Evolutionary conservation across 331 rosid species (phyloP), one percentile per base, ranked within the genome.

Genomic region (Malus hybrid): DNA sequence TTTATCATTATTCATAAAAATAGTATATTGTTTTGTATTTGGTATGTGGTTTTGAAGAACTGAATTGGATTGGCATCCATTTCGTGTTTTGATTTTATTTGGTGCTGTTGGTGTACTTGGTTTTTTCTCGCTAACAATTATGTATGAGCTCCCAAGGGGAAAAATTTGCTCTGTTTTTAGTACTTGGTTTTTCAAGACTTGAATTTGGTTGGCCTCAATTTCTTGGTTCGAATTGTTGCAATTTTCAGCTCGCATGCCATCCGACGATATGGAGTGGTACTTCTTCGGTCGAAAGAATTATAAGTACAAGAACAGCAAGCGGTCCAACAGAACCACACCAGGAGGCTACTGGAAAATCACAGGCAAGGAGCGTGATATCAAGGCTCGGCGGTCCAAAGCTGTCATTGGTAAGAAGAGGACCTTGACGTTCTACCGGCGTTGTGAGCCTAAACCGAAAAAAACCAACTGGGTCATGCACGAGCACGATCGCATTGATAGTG

Each of bases 391-490:
- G 36, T 86, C 80, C 48, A 77, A 68, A 39, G 54, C 12, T 3
- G 81, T 83, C 46, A 86, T 83, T 83, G 96, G 88, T n/a, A 79
- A 71, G 6, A 89, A 85, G 84, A 92, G 82, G 81, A 87, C 85
- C 19, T 74, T 90, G 48, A 89, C 86, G 16, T 90, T 80, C 77
- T 33, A 88, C 19, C 0, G 1, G 11, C 86, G 88, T 6, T 76
- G 83, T 24, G 72, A 5, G 73, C 77, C 85, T n/a, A 19, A 52
- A 52, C 10, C 20, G 1, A 0, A 1, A 7, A 79, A 46, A 79
- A 79, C 88, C 81, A 42, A 46, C 16, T 86, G 90, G 91, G 90
- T 86, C n/a, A 76, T 83, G 29, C 93, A 90, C 60, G 96, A 88
- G 72, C 81, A 82, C 67, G 81, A 70, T 75, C 81, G 62, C 20